Percentiles rank a stretch among this genome's conserved stretches.
Evolutionary conservation across 306 rosid species (phyloP).

Genomic region (Inga oerstediana): DNA sequence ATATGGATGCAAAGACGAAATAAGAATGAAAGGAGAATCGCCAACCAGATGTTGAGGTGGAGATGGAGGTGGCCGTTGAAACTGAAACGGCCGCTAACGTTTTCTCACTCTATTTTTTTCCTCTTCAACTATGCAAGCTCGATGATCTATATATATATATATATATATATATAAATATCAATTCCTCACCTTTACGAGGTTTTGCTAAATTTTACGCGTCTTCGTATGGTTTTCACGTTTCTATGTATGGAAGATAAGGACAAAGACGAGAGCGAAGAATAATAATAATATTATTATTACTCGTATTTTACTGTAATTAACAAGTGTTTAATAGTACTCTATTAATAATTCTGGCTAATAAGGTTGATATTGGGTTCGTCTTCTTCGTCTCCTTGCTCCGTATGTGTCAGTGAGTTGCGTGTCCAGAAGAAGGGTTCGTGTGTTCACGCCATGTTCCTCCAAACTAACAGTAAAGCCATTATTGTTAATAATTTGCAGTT

Average conservation of each 20-base stretch:
- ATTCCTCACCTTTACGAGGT: neutral
- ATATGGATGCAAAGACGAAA: neutral
- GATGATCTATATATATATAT: conserved; percentile 15
- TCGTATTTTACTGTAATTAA: neutral
- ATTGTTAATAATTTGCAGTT: conserved; percentile 20
- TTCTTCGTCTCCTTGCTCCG: too few relatives aligned
- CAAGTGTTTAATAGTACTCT: neutral
- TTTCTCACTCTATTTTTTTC: neutral
- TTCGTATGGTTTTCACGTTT: neutral
- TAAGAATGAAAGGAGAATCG: conserved; percentile 30
- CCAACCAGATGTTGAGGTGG: conserved; percentile 43
- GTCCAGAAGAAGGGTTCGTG: neutral
- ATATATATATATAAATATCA: neutral
- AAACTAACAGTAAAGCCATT: conserved; percentile 18
- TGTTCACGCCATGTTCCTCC: conserved; percentile 23
- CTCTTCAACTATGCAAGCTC: conserved; percentile 13
- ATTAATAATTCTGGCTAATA: neutral
- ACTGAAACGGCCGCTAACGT: conserved; percentile 35
- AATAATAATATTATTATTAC: neutral
- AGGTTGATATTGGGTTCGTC: neutral
- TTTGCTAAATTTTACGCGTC: conserved; percentile 2
- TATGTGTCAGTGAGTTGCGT: neutral
- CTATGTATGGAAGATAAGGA: neutral
- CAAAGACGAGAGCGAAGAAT: neutral
- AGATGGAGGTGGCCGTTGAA: conserved; percentile 41